phyloP scores from a whole-genome alignment of 345 rosid genomes.

The Boechera divaricarpa region DNA sequence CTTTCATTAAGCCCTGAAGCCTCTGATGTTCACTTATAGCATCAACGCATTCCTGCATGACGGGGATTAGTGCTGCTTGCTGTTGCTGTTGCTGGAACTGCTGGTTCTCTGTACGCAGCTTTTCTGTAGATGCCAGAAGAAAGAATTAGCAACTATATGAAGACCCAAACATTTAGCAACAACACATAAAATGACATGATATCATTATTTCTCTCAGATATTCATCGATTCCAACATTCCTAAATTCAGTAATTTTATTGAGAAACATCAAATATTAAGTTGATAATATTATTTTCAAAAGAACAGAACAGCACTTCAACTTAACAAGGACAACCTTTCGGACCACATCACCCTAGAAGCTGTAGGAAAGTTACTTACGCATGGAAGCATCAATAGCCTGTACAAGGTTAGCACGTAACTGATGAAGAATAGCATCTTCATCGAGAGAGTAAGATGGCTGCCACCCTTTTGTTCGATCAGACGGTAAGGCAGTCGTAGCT shows the following conservation, averaged over 20 bases:
- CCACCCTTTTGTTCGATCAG: constrained; percentile 77
- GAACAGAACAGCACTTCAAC: constrained; percentile 25
- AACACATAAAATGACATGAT: constrained; percentile 15
- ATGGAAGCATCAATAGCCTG: constrained; percentile 71
- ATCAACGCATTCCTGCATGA: constrained; percentile 87
- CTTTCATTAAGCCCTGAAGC: constrained; percentile 87
- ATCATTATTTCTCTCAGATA: constrained; percentile 9
- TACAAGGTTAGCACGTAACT: constrained; percentile 74
- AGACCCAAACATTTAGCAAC: constrained; percentile 12
- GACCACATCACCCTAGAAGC: constrained; percentile 12
- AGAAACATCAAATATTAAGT: neutral
- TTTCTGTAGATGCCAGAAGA: constrained; percentile 57
- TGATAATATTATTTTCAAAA: neutral
- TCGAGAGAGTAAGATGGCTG: constrained; percentile 74
- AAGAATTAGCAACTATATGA: constrained; percentile 14
- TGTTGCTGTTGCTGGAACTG: constrained; percentile 54
- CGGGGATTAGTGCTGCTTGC: constrained; percentile 68
- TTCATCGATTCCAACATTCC: neutral
- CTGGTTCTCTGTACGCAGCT: constrained; percentile 52
- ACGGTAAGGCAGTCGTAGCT: constrained; percentile 54
- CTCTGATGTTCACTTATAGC: constrained; percentile 92
- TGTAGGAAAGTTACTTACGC: constrained; percentile 53
- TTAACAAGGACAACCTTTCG: constrained; percentile 15
- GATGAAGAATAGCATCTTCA: constrained; percentile 88
- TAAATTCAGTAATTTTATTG: neutral